Evolutionary conservation across 371 early-diverging fungal species (phyloP), one percentile per base, ranked within the genome.

Genomic region (Nematocida ironsii): DNA sequence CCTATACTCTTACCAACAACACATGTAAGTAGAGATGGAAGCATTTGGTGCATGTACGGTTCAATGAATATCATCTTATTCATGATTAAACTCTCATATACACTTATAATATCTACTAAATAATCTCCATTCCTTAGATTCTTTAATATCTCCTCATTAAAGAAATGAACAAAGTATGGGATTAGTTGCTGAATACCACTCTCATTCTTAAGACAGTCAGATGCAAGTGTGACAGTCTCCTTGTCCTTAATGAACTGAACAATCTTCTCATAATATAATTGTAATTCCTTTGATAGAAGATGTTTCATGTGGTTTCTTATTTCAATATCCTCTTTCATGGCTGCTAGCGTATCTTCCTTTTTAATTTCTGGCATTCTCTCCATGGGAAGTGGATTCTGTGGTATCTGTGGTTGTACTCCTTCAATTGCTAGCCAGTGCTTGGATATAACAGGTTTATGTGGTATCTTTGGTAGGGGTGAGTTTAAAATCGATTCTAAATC

Each of bases 361-460:
- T 62, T 70, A 55, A 62, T 61, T 55, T 66, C 70, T 7, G 64
- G 81, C 82, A 78, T 78, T 42, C 82, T 89, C 89, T 91, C 92
- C 54, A 89, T 87, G 0, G 93, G 91, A 2, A 93, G 90, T 25
- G 98, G 98, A 84, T 99, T 99, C 87, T 98, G 96, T 40, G 94
- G 93, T 82, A 95, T 97, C 13, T 92, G 91, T 47, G 99, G 99
- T 86, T 99, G 98, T 4, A 96, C 95, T 25, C 99, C 99, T 82
- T 98, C 97, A 75, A 99, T 93, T 3, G 97, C 97, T 13, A 99
- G 90, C 95, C 95, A 96, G 85, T 96, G 95, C n/a, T 92, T 93
- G 86, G 86, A 85, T 20, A 86, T 62, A 3, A 78, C 85, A 0
- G 83, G 80, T 44, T 73, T 84, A 44, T 84, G 82, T n/a, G 97